Evolutionary conservation across 1,284 basidiomycete species (phyloP).

Genomic region (Polyporus tsugae): DNA sequence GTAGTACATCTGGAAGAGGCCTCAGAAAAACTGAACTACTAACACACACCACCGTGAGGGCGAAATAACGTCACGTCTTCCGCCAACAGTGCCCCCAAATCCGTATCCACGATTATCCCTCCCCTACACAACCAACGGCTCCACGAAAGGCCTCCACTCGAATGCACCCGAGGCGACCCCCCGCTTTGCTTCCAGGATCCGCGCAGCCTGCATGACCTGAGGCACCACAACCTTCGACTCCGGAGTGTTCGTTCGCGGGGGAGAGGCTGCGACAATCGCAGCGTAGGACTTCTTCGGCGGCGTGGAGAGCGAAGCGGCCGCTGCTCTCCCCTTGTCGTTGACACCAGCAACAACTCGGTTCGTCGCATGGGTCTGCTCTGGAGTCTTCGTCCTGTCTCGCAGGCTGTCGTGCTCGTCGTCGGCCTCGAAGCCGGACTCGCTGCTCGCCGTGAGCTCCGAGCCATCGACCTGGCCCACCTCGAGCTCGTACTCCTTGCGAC

Average conservation of each 20-base stretch:
- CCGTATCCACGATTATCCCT: background rate
- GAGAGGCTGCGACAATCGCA: slow-evolving; percentile 15
- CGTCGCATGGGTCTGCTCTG: background rate
- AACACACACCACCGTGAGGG: background rate
- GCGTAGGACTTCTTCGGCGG: slow-evolving; percentile 20
- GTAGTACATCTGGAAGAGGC: background rate
- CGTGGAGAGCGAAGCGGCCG: background rate
- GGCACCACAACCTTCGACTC: background rate
- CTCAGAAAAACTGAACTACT: background rate
- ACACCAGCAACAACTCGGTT: background rate
- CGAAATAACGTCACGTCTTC: background rate
- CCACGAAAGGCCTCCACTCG: slow-evolving; percentile 13
- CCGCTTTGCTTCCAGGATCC: background rate
- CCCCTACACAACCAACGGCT: slow-evolving; percentile 11
- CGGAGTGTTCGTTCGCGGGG: background rate
- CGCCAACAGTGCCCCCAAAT: background rate
- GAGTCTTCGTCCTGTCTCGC: background rate
- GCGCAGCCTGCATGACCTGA: background rate
- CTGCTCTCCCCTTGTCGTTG: background rate
- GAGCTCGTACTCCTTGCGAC: slow-evolving; percentile 21
- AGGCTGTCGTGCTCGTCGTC: slow-evolving; percentile 24
- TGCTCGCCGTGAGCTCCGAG: slow-evolving; percentile 8
- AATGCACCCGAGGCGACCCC: background rate
- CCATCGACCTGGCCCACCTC: slow-evolving; percentile 21
- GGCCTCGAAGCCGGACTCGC: slow-evolving; percentile 25